phyloP scores from a whole-genome alignment of 106 monocot genomes.

The Platanthera zijinensis region DNA sequence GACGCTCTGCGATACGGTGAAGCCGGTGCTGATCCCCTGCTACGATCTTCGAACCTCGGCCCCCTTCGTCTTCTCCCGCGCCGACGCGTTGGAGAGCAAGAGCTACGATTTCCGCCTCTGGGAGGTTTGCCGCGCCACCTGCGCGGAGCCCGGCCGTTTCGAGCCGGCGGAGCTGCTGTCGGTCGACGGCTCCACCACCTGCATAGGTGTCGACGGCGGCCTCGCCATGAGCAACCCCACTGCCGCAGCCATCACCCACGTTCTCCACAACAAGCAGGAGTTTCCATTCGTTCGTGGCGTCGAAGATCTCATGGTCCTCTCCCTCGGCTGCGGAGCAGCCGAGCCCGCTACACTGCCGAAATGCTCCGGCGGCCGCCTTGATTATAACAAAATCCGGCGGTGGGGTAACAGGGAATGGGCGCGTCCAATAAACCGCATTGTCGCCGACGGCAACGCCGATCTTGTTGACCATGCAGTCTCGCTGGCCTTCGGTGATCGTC shows the following conservation, averaged over 20 bases:
- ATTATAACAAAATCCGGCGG: slow-evolving; percentile 2
- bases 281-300: slow-evolving; percentile 47
- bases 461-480: slow-evolving; percentile 47
- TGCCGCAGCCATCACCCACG: slow-evolving; percentile 66
- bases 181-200: slow-evolving; percentile 25
- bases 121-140: slow-evolving; percentile 63
- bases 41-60: slow-evolving; percentile 56
- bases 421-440: background rate
- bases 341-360: background rate
- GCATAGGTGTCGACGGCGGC: slow-evolving; percentile 37
- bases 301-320: slow-evolving; percentile 59
- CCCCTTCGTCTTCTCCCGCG: slow-evolving; percentile 77
- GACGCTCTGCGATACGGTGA: slow-evolving; percentile 56
- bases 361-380: slow-evolving; percentile 2
- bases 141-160: slow-evolving; percentile 9
- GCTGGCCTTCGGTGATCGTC: slow-evolving; percentile 30
- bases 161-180: slow-evolving; percentile 19
- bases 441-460: slow-evolving; percentile 10
- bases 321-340: slow-evolving; percentile 36
- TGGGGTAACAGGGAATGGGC: slow-evolving; percentile 19
- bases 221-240: slow-evolving; percentile 55
- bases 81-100: slow-evolving; percentile 60
- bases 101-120: slow-evolving; percentile 52
- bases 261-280: slow-evolving; percentile 73
- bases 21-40: slow-evolving; percentile 67